These are phyloP conservation scores for Psilocybe cubensis DNA, from an alignment of 768 basidiomycete species.

Conservation along the genomic window DNA sequence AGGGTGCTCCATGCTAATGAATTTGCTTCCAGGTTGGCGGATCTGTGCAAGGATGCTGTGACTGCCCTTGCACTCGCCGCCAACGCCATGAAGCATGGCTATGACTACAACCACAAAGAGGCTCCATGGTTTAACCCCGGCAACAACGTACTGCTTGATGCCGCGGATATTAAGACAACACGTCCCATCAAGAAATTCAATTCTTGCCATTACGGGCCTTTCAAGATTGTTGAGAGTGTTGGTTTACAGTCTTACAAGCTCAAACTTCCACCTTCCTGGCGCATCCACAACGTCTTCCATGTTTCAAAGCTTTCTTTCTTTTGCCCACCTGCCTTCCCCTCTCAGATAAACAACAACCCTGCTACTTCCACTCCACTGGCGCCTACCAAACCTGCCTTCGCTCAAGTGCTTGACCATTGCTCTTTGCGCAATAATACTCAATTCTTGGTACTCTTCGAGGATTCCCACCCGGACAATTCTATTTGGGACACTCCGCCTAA, in stretches of 20 bases:
- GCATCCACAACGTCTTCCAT: constrained; percentile 19
- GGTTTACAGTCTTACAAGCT: constrained; percentile 21
- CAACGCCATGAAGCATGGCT: constrained; percentile 17
- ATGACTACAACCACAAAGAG: background rate
- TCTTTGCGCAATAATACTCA: background rate
- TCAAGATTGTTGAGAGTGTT: constrained; percentile 21
- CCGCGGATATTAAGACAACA: constrained; percentile 12
- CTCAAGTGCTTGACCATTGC: background rate
- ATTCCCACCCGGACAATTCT: background rate
- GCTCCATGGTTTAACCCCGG: background rate
- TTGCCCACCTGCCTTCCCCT: background rate
- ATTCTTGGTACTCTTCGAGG: background rate
- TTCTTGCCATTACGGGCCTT: constrained; percentile 25
- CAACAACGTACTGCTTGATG: constrained; percentile 22
- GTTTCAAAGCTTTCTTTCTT: constrained; percentile 8
- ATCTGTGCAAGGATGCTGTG: constrained; percentile 19
- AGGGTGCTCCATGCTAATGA: constrained; percentile 22
- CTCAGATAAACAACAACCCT: background rate
- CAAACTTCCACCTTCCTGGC: constrained; percentile 20
- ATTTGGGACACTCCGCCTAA: too few relatives aligned
- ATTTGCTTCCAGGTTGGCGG: constrained; percentile 24
- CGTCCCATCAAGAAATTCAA: constrained; percentile 24
- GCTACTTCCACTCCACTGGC: background rate
- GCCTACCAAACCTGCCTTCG: background rate
- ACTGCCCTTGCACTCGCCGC: constrained; percentile 24